A percentile compares a stretch with the other conserved stretches of the same genome.
phyloP scores from a whole-genome alignment of 2,329 filamentous ascomycete genomes.

The Beauveria scarabaeidicola region DNA sequence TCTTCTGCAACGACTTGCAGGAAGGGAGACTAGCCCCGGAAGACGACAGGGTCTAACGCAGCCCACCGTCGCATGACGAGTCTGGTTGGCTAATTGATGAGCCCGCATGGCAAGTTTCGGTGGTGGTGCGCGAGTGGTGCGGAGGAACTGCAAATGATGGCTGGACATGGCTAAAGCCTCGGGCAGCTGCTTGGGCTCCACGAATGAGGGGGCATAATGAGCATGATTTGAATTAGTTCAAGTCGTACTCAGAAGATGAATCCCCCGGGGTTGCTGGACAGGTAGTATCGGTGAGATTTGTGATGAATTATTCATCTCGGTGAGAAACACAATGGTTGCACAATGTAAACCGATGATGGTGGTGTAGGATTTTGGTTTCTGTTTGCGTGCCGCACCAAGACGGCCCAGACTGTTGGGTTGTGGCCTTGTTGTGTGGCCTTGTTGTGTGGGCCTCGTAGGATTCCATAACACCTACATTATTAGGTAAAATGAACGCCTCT shows the following conservation, averaged over 20 bases:
- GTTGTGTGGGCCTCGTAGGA: too few relatives aligned
- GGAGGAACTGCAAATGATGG: background rate
- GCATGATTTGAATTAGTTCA: background rate
- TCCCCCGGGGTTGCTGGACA: background rate
- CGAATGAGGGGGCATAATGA: background rate
- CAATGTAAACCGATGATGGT: background rate
- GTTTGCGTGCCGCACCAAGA: background rate
- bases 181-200: background rate
- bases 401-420: background rate
- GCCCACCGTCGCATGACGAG: background rate
- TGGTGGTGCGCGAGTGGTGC: background rate
- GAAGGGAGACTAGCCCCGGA: background rate
- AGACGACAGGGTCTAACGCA: background rate
- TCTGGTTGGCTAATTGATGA: background rate
- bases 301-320: background rate
- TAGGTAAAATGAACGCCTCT: too few relatives aligned
- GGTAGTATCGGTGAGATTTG: background rate
- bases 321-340: background rate
- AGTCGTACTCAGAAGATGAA: background rate
- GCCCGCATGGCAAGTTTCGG: background rate
- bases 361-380: background rate
- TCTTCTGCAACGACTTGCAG: constrained; percentile 1
- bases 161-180: background rate
- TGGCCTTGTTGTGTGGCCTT: too few relatives aligned
- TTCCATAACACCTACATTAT: too few relatives aligned